phyloP scores from a whole-genome alignment of 345 rosid species.

The Carallia pectinifolia region DNA sequence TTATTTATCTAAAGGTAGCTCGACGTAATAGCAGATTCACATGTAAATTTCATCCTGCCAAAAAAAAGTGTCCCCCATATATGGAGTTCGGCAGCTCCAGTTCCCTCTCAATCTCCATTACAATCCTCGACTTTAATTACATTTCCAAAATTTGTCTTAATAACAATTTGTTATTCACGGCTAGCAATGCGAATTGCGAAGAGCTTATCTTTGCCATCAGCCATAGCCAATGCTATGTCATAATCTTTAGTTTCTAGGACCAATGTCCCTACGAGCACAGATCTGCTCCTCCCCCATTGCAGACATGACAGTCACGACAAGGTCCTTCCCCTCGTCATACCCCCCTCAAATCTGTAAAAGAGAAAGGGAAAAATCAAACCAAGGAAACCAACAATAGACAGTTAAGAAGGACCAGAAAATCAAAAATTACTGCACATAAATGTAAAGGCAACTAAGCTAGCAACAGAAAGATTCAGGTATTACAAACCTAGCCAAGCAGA shows the following conservation, averaged over 20 bases:
- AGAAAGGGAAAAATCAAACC: not conserved
- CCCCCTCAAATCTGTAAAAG: slow-evolving; percentile 61
- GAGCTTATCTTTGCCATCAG: slow-evolving; percentile 19
- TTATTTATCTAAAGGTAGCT: not conserved
- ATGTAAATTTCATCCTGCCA: slow-evolving; percentile 5
- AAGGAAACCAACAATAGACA: not conserved
- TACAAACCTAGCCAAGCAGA: slow-evolving; percentile 10
- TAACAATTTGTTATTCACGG: slow-evolving; percentile 18
- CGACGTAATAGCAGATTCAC: not conserved
- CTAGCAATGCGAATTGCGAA: slow-evolving; percentile 5
- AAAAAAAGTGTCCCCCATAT: slow-evolving; percentile 7
- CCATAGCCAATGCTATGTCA: slow-evolving; percentile 26
- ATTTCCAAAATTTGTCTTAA: slow-evolving; percentile 18
- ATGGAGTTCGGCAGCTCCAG: slow-evolving; percentile 9
- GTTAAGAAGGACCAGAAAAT: not conserved
- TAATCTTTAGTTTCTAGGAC: slow-evolving; percentile 52
- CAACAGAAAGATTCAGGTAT: not conserved
- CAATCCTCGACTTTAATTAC: slow-evolving; percentile 17
- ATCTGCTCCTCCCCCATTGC: slow-evolving; percentile 97
- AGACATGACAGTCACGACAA: slow-evolving; percentile 77
- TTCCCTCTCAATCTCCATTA: slow-evolving; percentile 11
- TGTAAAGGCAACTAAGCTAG: not conserved
- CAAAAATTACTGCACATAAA: not conserved
- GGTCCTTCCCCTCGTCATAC: slow-evolving; percentile 68
- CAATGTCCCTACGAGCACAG: slow-evolving; percentile 76